Evolutionary conservation across 257 asterid genomes (phyloP).

Genomic region (Ligustrum vulgare): DNA sequence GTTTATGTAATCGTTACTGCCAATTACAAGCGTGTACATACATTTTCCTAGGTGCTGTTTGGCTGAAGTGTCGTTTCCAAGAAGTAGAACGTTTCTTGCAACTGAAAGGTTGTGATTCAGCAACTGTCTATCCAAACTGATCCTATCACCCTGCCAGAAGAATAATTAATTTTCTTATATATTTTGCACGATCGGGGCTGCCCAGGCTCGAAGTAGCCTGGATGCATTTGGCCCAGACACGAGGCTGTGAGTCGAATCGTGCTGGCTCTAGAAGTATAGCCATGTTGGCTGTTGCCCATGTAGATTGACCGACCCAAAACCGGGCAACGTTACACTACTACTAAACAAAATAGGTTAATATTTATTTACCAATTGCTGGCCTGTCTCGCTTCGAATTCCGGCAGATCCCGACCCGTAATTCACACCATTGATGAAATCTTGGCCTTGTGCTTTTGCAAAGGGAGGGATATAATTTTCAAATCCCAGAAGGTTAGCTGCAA

Average conservation of each 20-base stretch:
- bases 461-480: constrained; percentile 43
- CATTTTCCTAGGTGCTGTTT: constrained; percentile 36
- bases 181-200: background rate
- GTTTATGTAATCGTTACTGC: constrained; percentile 56
- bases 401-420: constrained; percentile 54
- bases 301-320: background rate
- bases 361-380: constrained; percentile 31
- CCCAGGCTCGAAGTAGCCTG: background rate
- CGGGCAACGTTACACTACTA: background rate
- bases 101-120: constrained; percentile 28
- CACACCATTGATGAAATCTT: constrained; percentile 32
- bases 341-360: background rate
- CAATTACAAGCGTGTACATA: constrained; percentile 38
- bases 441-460: constrained; percentile 29
- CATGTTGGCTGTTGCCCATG: background rate
- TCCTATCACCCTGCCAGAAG: constrained; percentile 34
- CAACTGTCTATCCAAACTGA: constrained; percentile 40
- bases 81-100: constrained; percentile 14
- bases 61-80: constrained; percentile 26
- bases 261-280: background rate
- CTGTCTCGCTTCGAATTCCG: constrained; percentile 47
- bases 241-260: background rate
- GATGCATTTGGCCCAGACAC: background rate
- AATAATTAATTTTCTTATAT: background rate
- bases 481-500: constrained; percentile 40